phyloP scores from a whole-genome alignment of 2,329 filamentous ascomycete genomes.

The Atkinsonella texensis region DNA sequence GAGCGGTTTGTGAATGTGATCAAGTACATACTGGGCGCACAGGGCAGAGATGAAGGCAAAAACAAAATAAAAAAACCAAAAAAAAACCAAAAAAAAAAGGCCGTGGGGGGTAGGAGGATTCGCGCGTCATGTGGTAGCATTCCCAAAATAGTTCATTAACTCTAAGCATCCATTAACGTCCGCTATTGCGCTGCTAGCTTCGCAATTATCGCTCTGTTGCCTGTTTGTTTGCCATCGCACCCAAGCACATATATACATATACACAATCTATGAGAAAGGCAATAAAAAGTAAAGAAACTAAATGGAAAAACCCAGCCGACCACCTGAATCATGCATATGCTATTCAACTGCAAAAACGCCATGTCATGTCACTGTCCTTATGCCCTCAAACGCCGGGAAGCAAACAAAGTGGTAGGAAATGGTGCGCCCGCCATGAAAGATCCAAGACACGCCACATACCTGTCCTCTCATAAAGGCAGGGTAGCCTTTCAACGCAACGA shows the following conservation, averaged over 20 bases:
- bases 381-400: neutral
- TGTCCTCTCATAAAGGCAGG: neutral
- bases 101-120: too few relatives aligned
- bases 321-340: constrained; percentile 1
- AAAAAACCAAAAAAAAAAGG: neutral
- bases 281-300: neutral
- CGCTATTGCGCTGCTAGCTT: neutral
- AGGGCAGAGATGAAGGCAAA: too few relatives aligned
- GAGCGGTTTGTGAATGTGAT: too few relatives aligned
- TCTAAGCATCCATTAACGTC: neutral
- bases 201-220: constrained; percentile 4
- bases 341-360: constrained; percentile 1
- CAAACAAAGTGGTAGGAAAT: neutral
- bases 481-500: neutral
- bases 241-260: constrained; percentile 5
- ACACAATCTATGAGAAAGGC: constrained; percentile 6
- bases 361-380: neutral
- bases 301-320: neutral
- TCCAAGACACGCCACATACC: neutral
- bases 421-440: neutral
- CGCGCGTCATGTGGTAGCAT: neutral
- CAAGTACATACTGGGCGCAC: too few relatives aligned
- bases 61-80: too few relatives aligned
- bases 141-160: neutral
- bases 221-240: neutral